A percentile compares a stretch with the other conserved stretches of the same genome.
These are phyloP conservation scores for Clohesyomyces aquaticus DNA, from an alignment of 495 filamentous ascomycete genomes.

Conservation along the genomic window DNA sequence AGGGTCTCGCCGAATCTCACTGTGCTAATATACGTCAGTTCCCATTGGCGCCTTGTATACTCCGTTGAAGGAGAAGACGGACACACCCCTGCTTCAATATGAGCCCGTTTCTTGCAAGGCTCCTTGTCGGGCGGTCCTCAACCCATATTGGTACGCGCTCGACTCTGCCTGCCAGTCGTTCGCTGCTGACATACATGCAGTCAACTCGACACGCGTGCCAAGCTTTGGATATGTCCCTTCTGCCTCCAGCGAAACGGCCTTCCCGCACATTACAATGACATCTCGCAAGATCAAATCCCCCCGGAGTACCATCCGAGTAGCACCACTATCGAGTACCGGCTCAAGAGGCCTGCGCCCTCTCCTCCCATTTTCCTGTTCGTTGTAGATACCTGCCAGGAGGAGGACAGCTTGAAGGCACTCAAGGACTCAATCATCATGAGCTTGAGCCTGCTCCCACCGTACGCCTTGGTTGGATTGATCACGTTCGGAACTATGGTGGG, in stretches of 20 bases:
- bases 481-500: conserved; percentile 96
- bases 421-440: conserved; percentile 98
- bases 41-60: conserved; percentile 97
- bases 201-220: conserved; percentile 91
- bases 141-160: conserved; percentile 81
- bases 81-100: conserved; percentile 88
- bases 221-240: conserved; percentile 98
- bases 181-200: conserved; percentile 51
- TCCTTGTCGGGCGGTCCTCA: conserved; percentile 94
- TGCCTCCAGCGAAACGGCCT: conserved; percentile 94
- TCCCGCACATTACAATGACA: conserved; percentile 98
- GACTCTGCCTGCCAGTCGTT: conserved; percentile 29
- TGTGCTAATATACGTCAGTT: conserved; percentile 52
- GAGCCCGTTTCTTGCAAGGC: conserved; percentile 97
- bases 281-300: conserved; percentile 90
- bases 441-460: conserved; percentile 87
- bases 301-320: conserved; percentile 91
- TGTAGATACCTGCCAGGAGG: conserved; percentile 98
- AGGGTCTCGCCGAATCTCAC: background rate
- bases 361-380: conserved; percentile 98
- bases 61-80: conserved; percentile 91
- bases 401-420: conserved; percentile 92
- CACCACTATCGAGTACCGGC: conserved; percentile 96
- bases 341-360: conserved; percentile 88
- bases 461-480: conserved; percentile 92